Evolutionary conservation across 2,329 filamentous ascomycete species (phyloP), one percentile per base, ranked within the genome.

Genomic region (Botryotinia narcissicola): DNA sequence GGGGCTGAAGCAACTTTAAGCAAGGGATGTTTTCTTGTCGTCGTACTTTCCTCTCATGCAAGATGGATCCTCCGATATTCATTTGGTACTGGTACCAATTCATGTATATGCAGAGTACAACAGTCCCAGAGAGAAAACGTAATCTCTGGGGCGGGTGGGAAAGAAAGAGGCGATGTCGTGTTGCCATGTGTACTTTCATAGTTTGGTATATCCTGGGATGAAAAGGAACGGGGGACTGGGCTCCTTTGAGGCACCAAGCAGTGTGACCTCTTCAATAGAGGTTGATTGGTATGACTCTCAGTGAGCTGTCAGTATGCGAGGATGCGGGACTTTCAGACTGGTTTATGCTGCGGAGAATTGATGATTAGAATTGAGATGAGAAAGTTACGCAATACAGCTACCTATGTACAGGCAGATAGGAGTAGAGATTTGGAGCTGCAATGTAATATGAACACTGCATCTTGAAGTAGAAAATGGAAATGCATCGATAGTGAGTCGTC

Each of bases 301-400:
- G 40, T 61, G 71, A 72, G 71, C 71, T 69, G 64, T 72, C 71
- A 72, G 51, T 59, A 46, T 69, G 71, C 71, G 71, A 57, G 62
- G 18, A 68, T 69, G 51, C 63, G 62, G 42, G 42, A 68, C 61
- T 42, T 70, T 44, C 42, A 37, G 40, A 54, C 48, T 57, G 48
- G 16, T 22, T 68, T 42, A 29, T 66, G 32, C 29, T 68, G 51
- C 71, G 71, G 71, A 72, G 71, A 69, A 72, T 72, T 72, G 61
- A 59, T 67, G 67, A 40, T 25, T 32, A 72, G 70, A 72, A 60
- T 72, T 69, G 54, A 64, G 70, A 71, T 54, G 59, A 46, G 60
- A 68, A 54, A 68, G 64, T 35, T 68, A 54, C 35, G 44, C 35
- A 40, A 37, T 61, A 25, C 20, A n/a, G 62, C n/a, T 22, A 48